Base-by-base conservation (phyloP, 1,139 yeast species). In the Blastobotrys ciferrii region DNA sequence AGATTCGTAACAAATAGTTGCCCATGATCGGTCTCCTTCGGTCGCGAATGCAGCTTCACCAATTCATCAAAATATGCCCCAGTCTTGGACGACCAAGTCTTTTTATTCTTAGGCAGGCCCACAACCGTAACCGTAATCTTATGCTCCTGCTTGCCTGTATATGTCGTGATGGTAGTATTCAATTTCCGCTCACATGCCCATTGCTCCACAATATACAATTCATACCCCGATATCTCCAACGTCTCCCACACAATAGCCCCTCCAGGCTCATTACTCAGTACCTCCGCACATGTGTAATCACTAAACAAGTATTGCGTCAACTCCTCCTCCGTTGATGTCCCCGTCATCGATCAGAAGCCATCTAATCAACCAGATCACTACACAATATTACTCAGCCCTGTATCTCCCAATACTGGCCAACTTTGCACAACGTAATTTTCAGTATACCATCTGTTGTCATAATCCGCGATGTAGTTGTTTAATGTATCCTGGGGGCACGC, bases 121-220 rank as follows among this genome's bases (percentile, higher is more conserved):
- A 92, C 74, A 52, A 78, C 76, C 13, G 80, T 76, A 1, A 84
- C 95, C 6, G 73, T 66, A 0, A 88, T 77, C 38, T 71, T 70
- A 57, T 88, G 87, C 23, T 73, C 73, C 7, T 78, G 66, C 61
- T 88, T 87, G 2, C 98, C 98, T 0, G 98, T 91, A 62, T 78
- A 92, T 0, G 94, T 80, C 0, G 92, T 80, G 20, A 91, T 84
- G 5, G 86, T 75, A 0, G 84, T 74, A 32, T 87, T 82, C 18
- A 81, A 71, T 47, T 77, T 75, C 36, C 98, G 72, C 50, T 82
- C 82, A 38, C 84, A 76, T 2, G 87, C 84, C 98, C 98, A 92
- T 66, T 91, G 97, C 63, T 92, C 98, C 11, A 91, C 95, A 43
- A 92, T 73, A 61, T 92, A 92, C 23, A 87, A 77, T 64, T 92